A percentile compares a stretch with the other conserved stretches of the same genome.
Evolutionary conservation across 225 moss, liverwort and hornwort species (phyloP).

Genomic region (Pleurozium schreberi): DNA sequence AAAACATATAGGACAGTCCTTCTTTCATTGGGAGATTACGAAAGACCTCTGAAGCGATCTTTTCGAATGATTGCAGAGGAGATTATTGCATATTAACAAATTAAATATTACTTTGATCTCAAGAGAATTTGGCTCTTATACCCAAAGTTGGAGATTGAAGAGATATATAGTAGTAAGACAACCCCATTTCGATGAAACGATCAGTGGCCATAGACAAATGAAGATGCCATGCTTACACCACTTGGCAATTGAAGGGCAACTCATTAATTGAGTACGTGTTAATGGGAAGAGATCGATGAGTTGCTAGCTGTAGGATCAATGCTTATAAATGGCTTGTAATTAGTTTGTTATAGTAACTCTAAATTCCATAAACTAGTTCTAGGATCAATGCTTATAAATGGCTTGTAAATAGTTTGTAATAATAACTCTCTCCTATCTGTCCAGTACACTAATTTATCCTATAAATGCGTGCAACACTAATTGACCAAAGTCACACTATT

Average conservation of each 20-base stretch:
- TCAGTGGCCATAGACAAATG: background rate
- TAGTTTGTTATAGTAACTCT: no score
- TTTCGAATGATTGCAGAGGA: background rate
- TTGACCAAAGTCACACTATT: background rate
- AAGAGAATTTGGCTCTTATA: background rate
- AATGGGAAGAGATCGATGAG: background rate
- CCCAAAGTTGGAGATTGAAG: background rate
- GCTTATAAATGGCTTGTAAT: no score
- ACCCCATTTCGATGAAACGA: background rate
- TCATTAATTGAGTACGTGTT: background rate
- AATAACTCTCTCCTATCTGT: background rate
- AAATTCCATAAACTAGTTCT: no score
- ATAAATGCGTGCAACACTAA: fast-evolving
- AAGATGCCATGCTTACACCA: background rate
- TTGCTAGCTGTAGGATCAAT: background rate
- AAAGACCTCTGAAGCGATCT: background rate
- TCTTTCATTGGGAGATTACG: background rate
- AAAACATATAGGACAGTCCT: background rate
- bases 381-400: background rate
- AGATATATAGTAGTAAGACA: no score
- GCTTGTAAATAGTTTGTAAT: background rate
- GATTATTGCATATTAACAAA: no score
- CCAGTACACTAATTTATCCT: fast-evolving
- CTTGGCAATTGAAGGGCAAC: background rate
- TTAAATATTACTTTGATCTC: background rate